A percentile compares a stretch with the other conserved stretches of the same genome.
Evolutionary conservation across 495 filamentous ascomycete genomes (phyloP).

Genomic region (Tuber calosporum): DNA sequence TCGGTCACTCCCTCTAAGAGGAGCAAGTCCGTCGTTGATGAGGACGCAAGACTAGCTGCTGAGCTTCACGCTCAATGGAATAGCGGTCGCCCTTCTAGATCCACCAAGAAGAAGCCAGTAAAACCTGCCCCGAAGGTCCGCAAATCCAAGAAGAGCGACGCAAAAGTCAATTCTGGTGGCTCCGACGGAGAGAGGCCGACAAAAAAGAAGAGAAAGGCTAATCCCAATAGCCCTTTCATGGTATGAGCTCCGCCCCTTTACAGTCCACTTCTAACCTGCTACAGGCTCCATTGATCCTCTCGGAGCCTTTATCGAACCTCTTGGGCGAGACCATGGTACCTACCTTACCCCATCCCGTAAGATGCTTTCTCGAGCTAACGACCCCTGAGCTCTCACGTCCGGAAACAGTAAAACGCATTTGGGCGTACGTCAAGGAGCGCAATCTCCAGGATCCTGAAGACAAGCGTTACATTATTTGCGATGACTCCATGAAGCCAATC

Average conservation of each 20-base stretch:
- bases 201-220: constrained; percentile 59
- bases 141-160: constrained; percentile 61
- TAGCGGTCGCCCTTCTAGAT: constrained; percentile 59
- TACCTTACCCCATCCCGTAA: constrained; percentile 2
- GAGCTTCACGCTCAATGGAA: constrained; percentile 91
- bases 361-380: not conserved
- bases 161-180: constrained; percentile 69
- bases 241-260: constrained; percentile 39
- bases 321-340: constrained; percentile 49
- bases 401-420: constrained; percentile 89
- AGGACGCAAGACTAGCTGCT: constrained; percentile 77
- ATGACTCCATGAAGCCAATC: constrained; percentile 78
- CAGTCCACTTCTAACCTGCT: constrained; percentile 1
- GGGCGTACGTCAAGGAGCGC: constrained; percentile 82
- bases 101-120: constrained; percentile 46
- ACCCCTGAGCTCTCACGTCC: constrained; percentile 69
- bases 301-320: constrained; percentile 57
- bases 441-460: constrained; percentile 85
- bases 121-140: constrained; percentile 58
- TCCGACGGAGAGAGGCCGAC: constrained; percentile 49
- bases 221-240: constrained; percentile 61
- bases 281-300: constrained; percentile 51
- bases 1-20: constrained; percentile 47
- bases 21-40: constrained; percentile 57
- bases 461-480: constrained; percentile 84